phyloP scores from a whole-genome alignment of 192 early-diverging fungal genomes.

The Geosiphon pyriformis region DNA sequence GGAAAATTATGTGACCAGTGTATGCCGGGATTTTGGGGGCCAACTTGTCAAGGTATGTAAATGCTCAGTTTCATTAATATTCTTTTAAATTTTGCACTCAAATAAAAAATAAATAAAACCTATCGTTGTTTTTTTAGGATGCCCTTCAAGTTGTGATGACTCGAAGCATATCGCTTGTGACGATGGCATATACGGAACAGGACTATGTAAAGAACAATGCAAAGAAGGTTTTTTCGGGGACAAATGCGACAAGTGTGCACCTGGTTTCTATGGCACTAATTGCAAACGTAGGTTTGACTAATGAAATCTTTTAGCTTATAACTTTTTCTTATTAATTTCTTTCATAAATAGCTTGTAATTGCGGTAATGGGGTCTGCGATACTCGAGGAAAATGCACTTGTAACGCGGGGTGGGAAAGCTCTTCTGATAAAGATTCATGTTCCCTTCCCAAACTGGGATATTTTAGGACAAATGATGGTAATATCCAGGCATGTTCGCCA shows the following conservation, averaged over 20 bases:
- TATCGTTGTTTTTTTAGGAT: slow-evolving; percentile 5
- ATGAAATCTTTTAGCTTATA: neutral
- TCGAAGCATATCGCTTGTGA: slow-evolving; percentile 2
- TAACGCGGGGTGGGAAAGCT: slow-evolving; percentile 5
- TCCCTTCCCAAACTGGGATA: neutral
- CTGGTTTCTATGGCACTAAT: slow-evolving; percentile 7
- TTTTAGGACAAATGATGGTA: neutral
- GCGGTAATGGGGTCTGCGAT: slow-evolving; percentile 4
- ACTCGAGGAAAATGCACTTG: neutral
- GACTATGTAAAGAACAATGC: slow-evolving; percentile 15
- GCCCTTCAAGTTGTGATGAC: neutral
- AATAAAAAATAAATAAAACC: neutral
- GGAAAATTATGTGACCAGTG: slow-evolving; percentile 13
- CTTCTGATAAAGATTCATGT: neutral
- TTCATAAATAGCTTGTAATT: slow-evolving; percentile 6
- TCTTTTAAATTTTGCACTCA: neutral
- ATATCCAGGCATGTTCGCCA: neutral
- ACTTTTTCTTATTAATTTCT: neutral
- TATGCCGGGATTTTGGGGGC: slow-evolving; percentile 8
- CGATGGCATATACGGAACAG: slow-evolving; percentile 12
- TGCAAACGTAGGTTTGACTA: slow-evolving; percentile 10
- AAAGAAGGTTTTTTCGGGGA: neutral
- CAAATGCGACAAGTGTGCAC: neutral
- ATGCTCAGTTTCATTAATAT: neutral
- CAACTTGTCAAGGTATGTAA: slow-evolving; percentile 9